These are phyloP conservation scores for Parathielavia appendiculata DNA, from an alignment of 495 filamentous ascomycete species.

Conservation along the genomic window DNA sequence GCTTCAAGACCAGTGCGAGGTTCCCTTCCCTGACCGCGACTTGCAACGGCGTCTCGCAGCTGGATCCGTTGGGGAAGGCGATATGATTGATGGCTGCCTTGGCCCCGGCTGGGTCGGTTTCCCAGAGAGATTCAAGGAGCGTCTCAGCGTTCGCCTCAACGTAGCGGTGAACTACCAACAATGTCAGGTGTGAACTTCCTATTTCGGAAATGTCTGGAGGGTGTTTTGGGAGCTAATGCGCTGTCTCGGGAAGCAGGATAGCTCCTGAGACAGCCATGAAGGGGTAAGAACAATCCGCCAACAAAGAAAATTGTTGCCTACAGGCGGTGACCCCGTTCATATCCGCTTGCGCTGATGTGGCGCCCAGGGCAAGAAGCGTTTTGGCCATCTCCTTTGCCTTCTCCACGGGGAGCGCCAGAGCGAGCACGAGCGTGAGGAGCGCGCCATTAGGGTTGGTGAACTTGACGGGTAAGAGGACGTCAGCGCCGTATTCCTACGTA, in stretches of 20 bases:
- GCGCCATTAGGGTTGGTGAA: constrained; percentile 46
- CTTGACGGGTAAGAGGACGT: constrained; percentile 67
- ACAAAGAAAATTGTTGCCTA: too few relatives aligned
- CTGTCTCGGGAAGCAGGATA: too few relatives aligned
- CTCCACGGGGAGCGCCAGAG: constrained; percentile 52
- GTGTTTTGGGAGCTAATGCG: too few relatives aligned
- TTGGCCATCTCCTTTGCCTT: constrained; percentile 55
- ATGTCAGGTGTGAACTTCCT: too few relatives aligned
- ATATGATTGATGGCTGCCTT: constrained; percentile 62
- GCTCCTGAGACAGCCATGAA: too few relatives aligned
- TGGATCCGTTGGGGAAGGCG: constrained; percentile 23
- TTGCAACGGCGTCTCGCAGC: constrained; percentile 36
- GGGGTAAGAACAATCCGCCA: too few relatives aligned
- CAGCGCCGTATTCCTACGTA: constrained; percentile 58
- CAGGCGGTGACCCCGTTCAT: constrained; percentile 49
- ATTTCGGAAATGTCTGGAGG: too few relatives aligned
- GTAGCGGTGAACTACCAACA: constrained; percentile 55
- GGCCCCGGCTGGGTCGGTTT: constrained; percentile 56
- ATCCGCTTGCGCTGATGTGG: constrained; percentile 68
- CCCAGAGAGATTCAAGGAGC: constrained; percentile 53
- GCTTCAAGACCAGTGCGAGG: constrained; percentile 33
- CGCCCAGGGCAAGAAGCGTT: constrained; percentile 62
- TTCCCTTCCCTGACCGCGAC: constrained; percentile 33
- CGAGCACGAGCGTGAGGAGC: constrained; percentile 60
- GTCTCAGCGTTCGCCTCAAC: constrained; percentile 46